phyloP scores from a whole-genome alignment of 345 rosid species.

The Salix viminalis region DNA sequence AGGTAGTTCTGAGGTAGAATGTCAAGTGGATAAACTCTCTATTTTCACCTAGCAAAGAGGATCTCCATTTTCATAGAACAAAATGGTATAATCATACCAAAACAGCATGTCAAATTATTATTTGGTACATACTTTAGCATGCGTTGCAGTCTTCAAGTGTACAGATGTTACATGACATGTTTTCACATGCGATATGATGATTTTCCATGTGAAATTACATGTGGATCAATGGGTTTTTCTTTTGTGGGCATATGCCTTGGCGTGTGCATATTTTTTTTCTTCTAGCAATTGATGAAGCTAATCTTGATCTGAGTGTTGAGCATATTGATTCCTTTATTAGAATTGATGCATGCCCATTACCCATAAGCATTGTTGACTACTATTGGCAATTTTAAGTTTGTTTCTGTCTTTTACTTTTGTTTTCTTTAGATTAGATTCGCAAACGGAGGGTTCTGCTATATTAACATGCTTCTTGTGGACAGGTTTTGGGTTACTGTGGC shows the following conservation, averaged over 20 bases:
- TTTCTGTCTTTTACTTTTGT: neutral
- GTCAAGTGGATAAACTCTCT: neutral
- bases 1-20: neutral
- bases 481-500: conserved; percentile 31
- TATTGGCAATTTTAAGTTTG: neutral
- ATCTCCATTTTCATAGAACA: neutral
- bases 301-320: neutral
- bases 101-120: neutral
- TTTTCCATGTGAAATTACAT: neutral
- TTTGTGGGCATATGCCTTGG: neutral
- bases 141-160: neutral
- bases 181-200: neutral
- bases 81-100: neutral
- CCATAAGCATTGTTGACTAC: neutral
- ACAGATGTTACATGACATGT: neutral
- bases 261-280: neutral
- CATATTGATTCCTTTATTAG: neutral
- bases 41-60: neutral
- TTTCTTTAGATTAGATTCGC: neutral
- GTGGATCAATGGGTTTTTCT: neutral
- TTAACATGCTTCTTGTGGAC: conserved; percentile 3
- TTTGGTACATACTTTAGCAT: neutral
- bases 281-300: neutral
- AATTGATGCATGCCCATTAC: neutral
- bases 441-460: neutral